Base-by-base conservation (phyloP, 2,329 filamentous ascomycete species). In the Chaetomium globosum region DNA sequence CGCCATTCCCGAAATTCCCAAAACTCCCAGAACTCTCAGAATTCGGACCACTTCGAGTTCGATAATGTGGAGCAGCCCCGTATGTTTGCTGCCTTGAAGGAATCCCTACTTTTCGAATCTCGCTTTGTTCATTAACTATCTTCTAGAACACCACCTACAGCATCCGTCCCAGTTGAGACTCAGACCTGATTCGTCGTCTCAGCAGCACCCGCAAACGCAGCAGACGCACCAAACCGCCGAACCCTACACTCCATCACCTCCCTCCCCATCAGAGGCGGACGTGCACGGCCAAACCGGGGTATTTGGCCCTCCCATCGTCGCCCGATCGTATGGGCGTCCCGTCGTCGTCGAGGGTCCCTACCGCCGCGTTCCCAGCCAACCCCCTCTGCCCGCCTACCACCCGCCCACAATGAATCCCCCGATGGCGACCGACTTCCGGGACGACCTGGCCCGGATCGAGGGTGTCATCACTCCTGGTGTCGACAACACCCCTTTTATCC, bases 401-500 rank as follows among this genome's bases (percentile, higher is more conserved):
- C 66, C 54, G 48, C 59, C 64, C 9, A 66, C 55, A 19, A 63
- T 68, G 61, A 71, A 70, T 54, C 59, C 71, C 39, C 59, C 61
- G 56, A 72, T 71, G 69, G 28, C 63, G 55, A 68, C 68, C 28
- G 69, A 77, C 59, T 82, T 85, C 73, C 83, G 84, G 61, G 83
- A 86, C 61, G 81, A 83, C 52, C 74, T 85, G 43, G 78, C 81
- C 57, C 77, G 82, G 61, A 79, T 81, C 21, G 83, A 75, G 54
- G 79, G 81, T 65, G 81, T 81, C 49, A 81, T 87, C 63, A 94
- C 91, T 0, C 93, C 93, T 0, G 91, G 89, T 10, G 81, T 92
- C 48, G 93, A 97, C 73, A 90, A 96, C 73, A 90, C 88, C 9
- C 93, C 92, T 0, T 96, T 93, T 76, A 91, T 97, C 68, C 90